Evolutionary conservation across 495 filamentous ascomycete species (phyloP).

Genomic region (Xylaria curta): DNA sequence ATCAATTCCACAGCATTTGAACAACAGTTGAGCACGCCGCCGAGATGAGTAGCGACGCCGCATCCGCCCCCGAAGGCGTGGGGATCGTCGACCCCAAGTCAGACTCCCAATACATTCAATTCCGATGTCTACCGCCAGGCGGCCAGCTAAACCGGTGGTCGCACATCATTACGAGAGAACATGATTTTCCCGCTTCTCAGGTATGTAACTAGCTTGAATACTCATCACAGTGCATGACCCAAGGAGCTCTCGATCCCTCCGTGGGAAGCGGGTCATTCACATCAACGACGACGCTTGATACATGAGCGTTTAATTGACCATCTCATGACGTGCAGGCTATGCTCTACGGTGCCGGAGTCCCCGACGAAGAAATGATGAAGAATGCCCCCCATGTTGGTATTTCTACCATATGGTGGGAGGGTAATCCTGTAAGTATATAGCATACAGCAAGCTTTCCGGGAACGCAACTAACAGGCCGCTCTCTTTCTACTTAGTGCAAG

Average conservation of each 20-base stretch:
- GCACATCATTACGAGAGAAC: slow-evolving; percentile 58
- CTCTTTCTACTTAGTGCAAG: slow-evolving; percentile 18
- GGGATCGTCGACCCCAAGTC: slow-evolving; percentile 41
- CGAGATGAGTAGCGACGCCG: slow-evolving; percentile 26
- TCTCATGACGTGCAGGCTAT: slow-evolving; percentile 68
- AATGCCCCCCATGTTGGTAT: slow-evolving; percentile 88
- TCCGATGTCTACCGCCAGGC: slow-evolving; percentile 48
- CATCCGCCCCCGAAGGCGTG: slow-evolving; percentile 22
- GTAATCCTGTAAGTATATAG: slow-evolving; percentile 66
- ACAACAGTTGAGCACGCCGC: background rate
- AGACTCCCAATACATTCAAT: slow-evolving; percentile 53
- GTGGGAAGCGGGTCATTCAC: background rate
- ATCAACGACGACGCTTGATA: background rate
- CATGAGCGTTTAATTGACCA: background rate
- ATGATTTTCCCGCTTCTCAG: slow-evolving; percentile 95
- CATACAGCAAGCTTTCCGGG: background rate
- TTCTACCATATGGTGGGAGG: slow-evolving; percentile 97
- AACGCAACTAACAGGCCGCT: background rate
- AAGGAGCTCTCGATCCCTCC: background rate
- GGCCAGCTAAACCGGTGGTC: slow-evolving; percentile 58
- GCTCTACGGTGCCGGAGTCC: slow-evolving; percentile 93
- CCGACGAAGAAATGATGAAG: slow-evolving; percentile 83
- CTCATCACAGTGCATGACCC: too few relatives aligned
- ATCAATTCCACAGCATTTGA: background rate
- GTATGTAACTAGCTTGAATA: slow-evolving; percentile 48